These are phyloP conservation scores for Leishmania amazonensis DNA, from an alignment of 208 protist genomes.

Conservation along the genomic window DNA sequence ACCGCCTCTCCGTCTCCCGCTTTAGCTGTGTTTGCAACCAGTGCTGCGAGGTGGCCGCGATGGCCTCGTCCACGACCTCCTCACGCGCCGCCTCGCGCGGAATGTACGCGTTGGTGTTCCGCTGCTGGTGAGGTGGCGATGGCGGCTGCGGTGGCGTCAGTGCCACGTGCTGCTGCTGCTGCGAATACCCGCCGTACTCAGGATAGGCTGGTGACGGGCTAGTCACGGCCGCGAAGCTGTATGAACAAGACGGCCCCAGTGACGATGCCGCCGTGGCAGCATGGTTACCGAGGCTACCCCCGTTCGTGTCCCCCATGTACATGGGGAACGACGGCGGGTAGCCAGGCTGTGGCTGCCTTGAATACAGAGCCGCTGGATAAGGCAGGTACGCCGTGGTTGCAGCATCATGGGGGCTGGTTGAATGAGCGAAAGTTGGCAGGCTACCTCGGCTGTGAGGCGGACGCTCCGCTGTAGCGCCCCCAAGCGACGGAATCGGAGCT, in stretches of 20 bases:
- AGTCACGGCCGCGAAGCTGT: background rate
- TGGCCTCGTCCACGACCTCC: slow-evolving; percentile 45
- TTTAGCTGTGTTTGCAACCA: slow-evolving; percentile 50
- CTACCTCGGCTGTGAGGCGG: background rate
- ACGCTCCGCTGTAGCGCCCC: background rate
- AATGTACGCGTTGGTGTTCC: slow-evolving; percentile 12
- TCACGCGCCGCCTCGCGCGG: slow-evolving; percentile 38
- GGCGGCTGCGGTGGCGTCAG: background rate
- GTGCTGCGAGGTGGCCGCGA: slow-evolving; percentile 45
- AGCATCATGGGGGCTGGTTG: background rate
- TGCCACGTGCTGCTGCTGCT: background rate
- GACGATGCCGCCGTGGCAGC: background rate
- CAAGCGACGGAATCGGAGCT: background rate
- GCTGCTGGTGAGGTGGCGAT: background rate
- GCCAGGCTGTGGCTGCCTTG: slow-evolving; percentile 14
- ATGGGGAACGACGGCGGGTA: slow-evolving; percentile 14
- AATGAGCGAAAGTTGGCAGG: background rate
- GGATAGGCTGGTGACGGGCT: background rate
- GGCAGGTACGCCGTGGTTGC: background rate
- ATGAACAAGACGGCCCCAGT: background rate
- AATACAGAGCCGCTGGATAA: slow-evolving; percentile 3
- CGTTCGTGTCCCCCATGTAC: background rate
- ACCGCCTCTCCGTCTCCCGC: slow-evolving; percentile 20
- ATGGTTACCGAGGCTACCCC: background rate
- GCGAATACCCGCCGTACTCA: slow-evolving; percentile 7